Base-by-base conservation (phyloP, 148 eudicot genomes). In the Polygonum aviculare region DNA sequence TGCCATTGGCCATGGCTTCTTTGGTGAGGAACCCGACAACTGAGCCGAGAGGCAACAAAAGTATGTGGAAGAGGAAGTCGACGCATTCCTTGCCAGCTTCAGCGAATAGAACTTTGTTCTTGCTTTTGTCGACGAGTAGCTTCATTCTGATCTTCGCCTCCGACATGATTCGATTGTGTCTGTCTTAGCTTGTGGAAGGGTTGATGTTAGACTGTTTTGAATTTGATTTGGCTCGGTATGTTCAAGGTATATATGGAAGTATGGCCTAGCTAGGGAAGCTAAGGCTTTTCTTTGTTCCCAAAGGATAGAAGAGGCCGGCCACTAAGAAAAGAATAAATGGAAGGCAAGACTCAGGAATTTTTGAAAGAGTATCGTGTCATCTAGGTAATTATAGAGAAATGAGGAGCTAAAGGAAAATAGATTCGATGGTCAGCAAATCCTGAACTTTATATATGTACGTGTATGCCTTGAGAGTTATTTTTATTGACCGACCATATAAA, bases 21-120 rank as follows among this genome's bases (percentile, higher is more conserved):
- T 33, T 26, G 44, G 41, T 36, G 7, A 67, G 18, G 71, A 10
- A 36, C 1, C 45, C 72, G 5, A 38, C 45, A 36, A 67, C 6
- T 14, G 44, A 36, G 2, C 44, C 44, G 3, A 67, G 44, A 16
- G 72, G 72, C 16, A 67, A 12, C 0, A 45, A 67, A 1, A 67
- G 72, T 5, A 67, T 15, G 21, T 67, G 44, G 14, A 51, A 74
- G 21, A 74, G 63, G 41, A 74, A 74, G 44, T 74, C 76, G 2
- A 74, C 76, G 8, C 47, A 74, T 7, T 74, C 59, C 35, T 74
- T 74, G 4, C 76, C 63, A 2, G 60, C 76, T 51, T 74, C 76
- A 14, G 76, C 76, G 9, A 74, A 50, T 16, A 74, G 21, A 45
- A 74, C 57, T 18, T 74, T 50, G 63, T 33, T 33, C 22, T 35